Evolutionary conservation across 2,329 filamentous ascomycete species (phyloP), one percentile per base, ranked within the genome.

Genomic region (Fusarium pseudocircinatum): DNA sequence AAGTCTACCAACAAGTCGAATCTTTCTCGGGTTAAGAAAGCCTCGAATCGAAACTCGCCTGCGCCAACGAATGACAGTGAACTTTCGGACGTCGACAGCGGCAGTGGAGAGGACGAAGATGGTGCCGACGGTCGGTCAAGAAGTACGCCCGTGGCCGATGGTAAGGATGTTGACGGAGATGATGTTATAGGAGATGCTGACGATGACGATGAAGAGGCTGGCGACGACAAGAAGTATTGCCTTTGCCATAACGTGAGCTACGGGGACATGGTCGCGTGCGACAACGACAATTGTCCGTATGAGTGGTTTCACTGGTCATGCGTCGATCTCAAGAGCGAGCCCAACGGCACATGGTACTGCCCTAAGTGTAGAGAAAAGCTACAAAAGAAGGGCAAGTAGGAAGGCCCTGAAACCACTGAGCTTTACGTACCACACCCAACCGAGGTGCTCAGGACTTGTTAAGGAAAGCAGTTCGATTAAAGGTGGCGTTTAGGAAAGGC

Each of bases 271-370:
- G 93, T 96, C 72, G 94, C 93, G 36, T 96, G 94, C 84, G 94
- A 96, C 84, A 96, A 96, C 81, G 90, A 93, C 65, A 88, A 91
- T 74, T 96, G 94, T 82, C 90, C 91, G 52, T 93, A 90, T 78
- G 93, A 96, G 83, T 96, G 94, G 94, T 96, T 96, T 81, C 94
- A 96, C 83, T 96, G 93, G 92, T 90, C 86, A 47, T 93, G 91
- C 76, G 91, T 93, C 56, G 89, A 90, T 26, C 85, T 93, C 37
- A 92, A 91, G 81, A 91, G 88, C 76, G 90, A 92, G 79, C 91
- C 91, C 13, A 89, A 88, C 63, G 91, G 91, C 37, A 90, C 86
- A 30, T 93, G 91, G 91, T 92, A 88, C 79, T 93, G 91, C 75
- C 90, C 91, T 6, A 84, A 87, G 11, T 93, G 91, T 72, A 86